phyloP scores from a whole-genome alignment of 148 eudicot genomes.

The Rheum nobile region DNA sequence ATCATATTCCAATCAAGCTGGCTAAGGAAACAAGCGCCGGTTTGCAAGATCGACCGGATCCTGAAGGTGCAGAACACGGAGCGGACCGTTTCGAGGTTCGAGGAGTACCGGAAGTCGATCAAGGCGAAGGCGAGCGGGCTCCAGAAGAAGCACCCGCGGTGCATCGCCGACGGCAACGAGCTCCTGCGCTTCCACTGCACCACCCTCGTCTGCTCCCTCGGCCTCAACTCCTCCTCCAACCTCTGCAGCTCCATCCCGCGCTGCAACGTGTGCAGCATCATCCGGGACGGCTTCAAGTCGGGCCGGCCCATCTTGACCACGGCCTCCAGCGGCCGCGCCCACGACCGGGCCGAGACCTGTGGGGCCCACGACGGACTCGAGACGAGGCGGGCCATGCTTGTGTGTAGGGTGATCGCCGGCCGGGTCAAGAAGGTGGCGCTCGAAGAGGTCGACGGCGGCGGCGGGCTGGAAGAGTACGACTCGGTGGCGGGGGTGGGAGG shows the following conservation, averaged over 20 bases:
- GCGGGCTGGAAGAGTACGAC: slow-evolving; percentile 54
- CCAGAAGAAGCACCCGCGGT: slow-evolving; percentile 58
- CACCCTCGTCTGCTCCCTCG: slow-evolving; percentile 60
- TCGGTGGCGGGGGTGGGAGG: slow-evolving; percentile 54
- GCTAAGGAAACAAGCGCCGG: slow-evolving; percentile 64
- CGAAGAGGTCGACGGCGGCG: neutral
- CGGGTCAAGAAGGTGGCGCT: slow-evolving; percentile 43
- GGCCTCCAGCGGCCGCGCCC: slow-evolving; percentile 83
- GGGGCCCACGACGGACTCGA: neutral
- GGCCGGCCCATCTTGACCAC: slow-evolving; percentile 45
- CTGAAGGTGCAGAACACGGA: slow-evolving; percentile 83
- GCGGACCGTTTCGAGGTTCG: slow-evolving; percentile 59
- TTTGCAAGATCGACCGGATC: slow-evolving; percentile 83
- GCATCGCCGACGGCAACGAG: slow-evolving; percentile 93
- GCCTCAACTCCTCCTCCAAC: slow-evolving; percentile 70
- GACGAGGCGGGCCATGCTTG: slow-evolving; percentile 69
- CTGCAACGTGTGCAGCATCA: slow-evolving; percentile 65
- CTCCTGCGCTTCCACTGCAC: slow-evolving; percentile 85
- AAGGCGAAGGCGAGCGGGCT: slow-evolving; percentile 37
- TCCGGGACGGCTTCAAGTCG: slow-evolving; percentile 54
- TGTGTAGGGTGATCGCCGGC: slow-evolving; percentile 88
- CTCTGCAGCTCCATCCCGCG: slow-evolving; percentile 63
- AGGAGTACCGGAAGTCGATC: slow-evolving; percentile 70
- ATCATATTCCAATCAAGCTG: slow-evolving; percentile 99
- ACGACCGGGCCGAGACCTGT: slow-evolving; percentile 30